Evolutionary conservation across 176 grass and related monocot genomes (phyloP).

Genomic region (Aechmea fasciata): DNA sequence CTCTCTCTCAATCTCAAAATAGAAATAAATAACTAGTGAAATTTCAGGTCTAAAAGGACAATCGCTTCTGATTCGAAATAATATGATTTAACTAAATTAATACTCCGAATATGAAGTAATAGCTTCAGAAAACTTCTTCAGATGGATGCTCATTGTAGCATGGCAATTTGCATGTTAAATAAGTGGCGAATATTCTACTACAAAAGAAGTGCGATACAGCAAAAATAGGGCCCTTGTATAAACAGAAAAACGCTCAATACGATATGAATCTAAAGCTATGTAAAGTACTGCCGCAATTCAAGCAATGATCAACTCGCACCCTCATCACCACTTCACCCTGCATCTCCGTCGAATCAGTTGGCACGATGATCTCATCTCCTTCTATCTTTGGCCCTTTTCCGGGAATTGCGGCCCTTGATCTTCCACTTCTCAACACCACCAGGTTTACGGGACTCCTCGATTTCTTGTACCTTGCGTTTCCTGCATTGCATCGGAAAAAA

Average conservation of each 20-base stretch:
- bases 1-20: too few species aligned
- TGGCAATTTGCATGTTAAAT: too few species aligned
- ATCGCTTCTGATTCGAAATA: too few species aligned
- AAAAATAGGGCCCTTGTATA: not conserved
- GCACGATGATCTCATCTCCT: constrained; percentile 24
- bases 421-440: constrained; percentile 75
- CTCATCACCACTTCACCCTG: not conserved
- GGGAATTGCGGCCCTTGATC: constrained; percentile 51
- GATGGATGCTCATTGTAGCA: too few species aligned
- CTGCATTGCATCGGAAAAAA: constrained; percentile 31
- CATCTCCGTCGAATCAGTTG: not conserved
- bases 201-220: not conserved
- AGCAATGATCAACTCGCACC: not conserved
- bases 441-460: constrained; percentile 37
- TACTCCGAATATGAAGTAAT: too few species aligned
- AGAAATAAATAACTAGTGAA: too few species aligned
- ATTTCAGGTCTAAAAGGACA: too few species aligned
- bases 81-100: too few species aligned
- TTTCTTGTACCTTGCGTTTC: constrained; percentile 72
- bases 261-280: not conserved
- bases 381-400: constrained; percentile 70
- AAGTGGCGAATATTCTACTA: not conserved
- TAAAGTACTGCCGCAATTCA: not conserved
- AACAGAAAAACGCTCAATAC: not conserved
- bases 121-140: too few species aligned